phyloP scores from a whole-genome alignment of 768 basidiomycete genomes.

The Suillus variegatus region DNA sequence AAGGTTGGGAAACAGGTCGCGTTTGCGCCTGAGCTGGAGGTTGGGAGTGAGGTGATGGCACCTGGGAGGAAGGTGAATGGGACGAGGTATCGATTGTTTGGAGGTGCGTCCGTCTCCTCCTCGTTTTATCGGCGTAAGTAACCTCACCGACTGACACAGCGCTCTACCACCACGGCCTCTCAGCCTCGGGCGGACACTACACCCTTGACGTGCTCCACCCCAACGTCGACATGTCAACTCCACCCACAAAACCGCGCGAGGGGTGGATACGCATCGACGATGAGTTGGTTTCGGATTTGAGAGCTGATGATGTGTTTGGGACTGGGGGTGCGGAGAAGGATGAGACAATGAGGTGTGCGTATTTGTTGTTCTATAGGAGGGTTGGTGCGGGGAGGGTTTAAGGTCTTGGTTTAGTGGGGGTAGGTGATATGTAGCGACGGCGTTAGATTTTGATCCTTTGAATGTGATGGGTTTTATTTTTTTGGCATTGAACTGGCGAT shows the following conservation, averaged over 20 bases:
- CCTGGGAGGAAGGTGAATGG: slow-evolving; percentile 47
- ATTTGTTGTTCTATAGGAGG: slow-evolving; percentile 83
- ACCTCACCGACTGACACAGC: slow-evolving; percentile 34
- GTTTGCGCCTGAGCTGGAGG: slow-evolving; percentile 76
- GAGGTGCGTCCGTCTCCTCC: slow-evolving; percentile 50
- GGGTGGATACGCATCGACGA: slow-evolving; percentile 96
- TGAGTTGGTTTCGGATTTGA: slow-evolving; percentile 78
- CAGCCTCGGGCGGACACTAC: slow-evolving; percentile 93
- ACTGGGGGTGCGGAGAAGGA: slow-evolving; percentile 43
- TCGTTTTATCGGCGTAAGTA: background rate
- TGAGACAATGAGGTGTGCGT: slow-evolving; percentile 68
- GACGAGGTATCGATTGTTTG: slow-evolving; percentile 78
- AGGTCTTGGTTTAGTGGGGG: background rate
- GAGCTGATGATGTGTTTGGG: slow-evolving; percentile 70
- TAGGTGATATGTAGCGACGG: background rate
- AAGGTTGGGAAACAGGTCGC: slow-evolving; percentile 84
- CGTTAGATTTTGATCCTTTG: background rate
- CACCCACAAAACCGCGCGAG: slow-evolving; percentile 43
- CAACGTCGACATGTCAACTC: slow-evolving; percentile 48
- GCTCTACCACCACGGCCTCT: slow-evolving; percentile 90
- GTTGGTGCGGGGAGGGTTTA: slow-evolving; percentile 37
- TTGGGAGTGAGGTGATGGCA: slow-evolving; percentile 69
- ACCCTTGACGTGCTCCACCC: slow-evolving; percentile 88
- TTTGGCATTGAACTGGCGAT: too few species aligned
- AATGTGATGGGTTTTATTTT: background rate